These are phyloP conservation scores for Gossypium gossypioides DNA, from an alignment of 441 rosid species.

Conservation along the genomic window DNA sequence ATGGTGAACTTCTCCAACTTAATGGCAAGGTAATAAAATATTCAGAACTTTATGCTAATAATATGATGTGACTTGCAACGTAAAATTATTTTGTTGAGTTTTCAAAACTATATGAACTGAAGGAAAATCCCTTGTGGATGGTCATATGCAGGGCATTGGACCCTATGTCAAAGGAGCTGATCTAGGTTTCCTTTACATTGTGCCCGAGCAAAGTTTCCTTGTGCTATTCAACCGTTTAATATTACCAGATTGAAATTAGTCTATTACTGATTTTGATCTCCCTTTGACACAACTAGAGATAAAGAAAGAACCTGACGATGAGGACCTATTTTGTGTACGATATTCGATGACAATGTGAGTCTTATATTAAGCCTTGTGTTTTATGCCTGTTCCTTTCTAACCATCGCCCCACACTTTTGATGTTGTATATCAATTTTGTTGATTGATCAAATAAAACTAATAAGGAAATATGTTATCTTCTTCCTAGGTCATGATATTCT, in stretches of 20 bases:
- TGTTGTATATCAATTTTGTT: conserved; percentile 20
- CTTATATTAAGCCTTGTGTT: background rate
- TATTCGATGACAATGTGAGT: background rate
- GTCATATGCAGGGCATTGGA: conserved; percentile 49
- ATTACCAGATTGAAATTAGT: conserved; percentile 44
- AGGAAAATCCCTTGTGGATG: background rate
- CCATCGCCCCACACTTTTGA: background rate
- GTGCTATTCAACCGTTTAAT: conserved; percentile 76
- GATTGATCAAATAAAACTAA: background rate
- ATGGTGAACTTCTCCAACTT: conserved; percentile 76
- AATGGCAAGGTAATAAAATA: conserved; percentile 62
- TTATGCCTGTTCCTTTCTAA: background rate
- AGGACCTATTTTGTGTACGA: background rate
- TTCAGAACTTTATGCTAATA: background rate
- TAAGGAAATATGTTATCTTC: background rate
- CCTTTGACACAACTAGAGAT: conserved; percentile 1
- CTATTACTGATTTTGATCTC: background rate
- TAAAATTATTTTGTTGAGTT: background rate
- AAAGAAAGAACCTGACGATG: background rate
- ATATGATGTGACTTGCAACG: background rate
- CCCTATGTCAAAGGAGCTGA: conserved; percentile 75
- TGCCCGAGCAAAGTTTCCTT: conserved; percentile 83
- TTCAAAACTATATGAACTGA: background rate
- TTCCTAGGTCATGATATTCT: background rate
- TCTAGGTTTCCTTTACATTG: conserved; percentile 73